Conservation (phyloP, 1,139 yeast genomes). For the Saccharomycopsis crataegensis region DNA sequence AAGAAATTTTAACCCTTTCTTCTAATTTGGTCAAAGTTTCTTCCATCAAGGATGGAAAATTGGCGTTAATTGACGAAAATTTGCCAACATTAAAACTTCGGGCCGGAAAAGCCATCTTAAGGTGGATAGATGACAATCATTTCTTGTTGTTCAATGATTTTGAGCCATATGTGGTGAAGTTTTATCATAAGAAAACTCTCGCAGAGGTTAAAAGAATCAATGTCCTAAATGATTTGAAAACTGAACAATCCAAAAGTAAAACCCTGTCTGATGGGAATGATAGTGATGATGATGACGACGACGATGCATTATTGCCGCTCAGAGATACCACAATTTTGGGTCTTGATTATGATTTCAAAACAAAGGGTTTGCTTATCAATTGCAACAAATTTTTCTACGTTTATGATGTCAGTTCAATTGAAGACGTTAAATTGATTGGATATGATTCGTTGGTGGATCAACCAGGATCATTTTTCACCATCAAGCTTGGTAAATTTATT, state of each 20-base stretch:
- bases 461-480: constrained; percentile 4
- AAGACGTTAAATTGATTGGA: not conserved
- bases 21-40: not conserved
- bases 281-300: constrained; percentile 17
- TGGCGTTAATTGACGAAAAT: not conserved
- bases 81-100: not conserved
- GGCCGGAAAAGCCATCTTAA: not conserved
- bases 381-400: constrained; percentile 17
- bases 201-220: constrained; percentile 9
- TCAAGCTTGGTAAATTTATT: constrained; percentile 5
- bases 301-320: constrained; percentile 15
- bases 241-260: constrained; percentile 1
- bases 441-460: constrained; percentile 1
- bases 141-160: constrained; percentile 5
- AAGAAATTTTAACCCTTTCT: not conserved
- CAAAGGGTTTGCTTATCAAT: constrained; percentile 4
- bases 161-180: constrained; percentile 10
- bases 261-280: constrained; percentile 6
- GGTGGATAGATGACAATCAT: constrained; percentile 6
- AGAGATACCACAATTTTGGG: constrained; percentile 16
- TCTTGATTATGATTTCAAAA: constrained; percentile 6
- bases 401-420: constrained; percentile 4
- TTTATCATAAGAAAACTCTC: constrained; percentile 6
- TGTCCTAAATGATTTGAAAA: constrained; percentile 13
- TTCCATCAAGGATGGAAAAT: not conserved